Conservation (phyloP, 768 basidiomycete genomes). For the Rhodosporidiobolus sp. region DNA sequence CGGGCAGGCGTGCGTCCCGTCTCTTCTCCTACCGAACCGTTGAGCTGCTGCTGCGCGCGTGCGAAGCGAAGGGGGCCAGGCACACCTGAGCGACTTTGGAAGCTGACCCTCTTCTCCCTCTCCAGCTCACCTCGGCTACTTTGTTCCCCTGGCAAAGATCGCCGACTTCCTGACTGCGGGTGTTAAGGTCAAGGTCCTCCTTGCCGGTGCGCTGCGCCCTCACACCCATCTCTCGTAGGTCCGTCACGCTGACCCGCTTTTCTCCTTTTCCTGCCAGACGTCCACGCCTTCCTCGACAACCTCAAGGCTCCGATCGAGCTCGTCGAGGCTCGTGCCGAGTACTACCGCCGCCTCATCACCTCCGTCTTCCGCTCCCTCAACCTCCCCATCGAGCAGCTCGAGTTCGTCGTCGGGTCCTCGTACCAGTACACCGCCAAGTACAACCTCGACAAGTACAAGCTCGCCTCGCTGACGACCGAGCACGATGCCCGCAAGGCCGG, state of each 20-base stretch:
- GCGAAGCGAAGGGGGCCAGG: background rate
- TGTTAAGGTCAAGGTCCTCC: constrained; percentile 78
- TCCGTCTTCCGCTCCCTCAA: constrained; percentile 83
- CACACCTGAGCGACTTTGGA: background rate
- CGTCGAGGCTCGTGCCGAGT: constrained; percentile 78
- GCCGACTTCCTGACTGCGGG: constrained; percentile 91
- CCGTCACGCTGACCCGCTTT: background rate
- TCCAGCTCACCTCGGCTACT: constrained; percentile 93
- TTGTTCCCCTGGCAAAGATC: constrained; percentile 89
- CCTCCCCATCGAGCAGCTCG: constrained; percentile 78
- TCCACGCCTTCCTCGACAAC: constrained; percentile 97
- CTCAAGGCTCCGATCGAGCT: constrained; percentile 92
- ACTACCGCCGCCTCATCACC: constrained; percentile 78
- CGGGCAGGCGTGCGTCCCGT: constrained; percentile 75
- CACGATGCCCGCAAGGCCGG: constrained; percentile 98
- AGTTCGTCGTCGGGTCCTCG: constrained; percentile 82
- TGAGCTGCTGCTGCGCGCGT: background rate
- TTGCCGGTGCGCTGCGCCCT: constrained; percentile 61
- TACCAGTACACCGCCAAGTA: constrained; percentile 90
- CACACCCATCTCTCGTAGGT: too few relatives aligned
- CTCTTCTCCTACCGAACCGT: background rate
- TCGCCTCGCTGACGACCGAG: constrained; percentile 86
- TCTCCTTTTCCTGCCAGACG: constrained; percentile 56
- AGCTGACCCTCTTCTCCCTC: background rate
- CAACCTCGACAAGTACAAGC: constrained; percentile 86